These are phyloP conservation scores for Plasmodium ovale DNA, from an alignment of 169 alveolate species.

Conservation along the genomic window DNA sequence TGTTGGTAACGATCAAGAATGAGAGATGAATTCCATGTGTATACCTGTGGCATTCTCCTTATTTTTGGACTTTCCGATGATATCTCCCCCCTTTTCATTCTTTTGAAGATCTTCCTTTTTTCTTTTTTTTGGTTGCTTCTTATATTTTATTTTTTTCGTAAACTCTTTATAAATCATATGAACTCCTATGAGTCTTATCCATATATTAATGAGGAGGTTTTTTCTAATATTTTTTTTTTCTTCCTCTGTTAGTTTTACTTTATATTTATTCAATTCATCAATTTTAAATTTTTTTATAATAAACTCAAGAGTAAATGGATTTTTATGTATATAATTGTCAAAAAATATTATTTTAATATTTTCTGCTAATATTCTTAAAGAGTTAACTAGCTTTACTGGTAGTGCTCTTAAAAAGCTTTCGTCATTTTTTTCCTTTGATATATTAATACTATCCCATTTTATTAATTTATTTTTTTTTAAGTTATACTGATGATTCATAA, in stretches of 20 bases:
- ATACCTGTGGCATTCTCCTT: not conserved
- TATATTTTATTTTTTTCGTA: constrained; percentile 36
- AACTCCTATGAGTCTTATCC: constrained; percentile 79
- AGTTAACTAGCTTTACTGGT: constrained; percentile 83
- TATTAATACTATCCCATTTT: constrained; percentile 69
- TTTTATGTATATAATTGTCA: constrained; percentile 84
- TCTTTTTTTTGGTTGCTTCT: constrained; percentile 21
- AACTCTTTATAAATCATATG: constrained; percentile 68
- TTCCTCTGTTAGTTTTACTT: constrained; percentile 63
- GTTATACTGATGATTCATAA: constrained; percentile 25
- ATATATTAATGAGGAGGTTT: constrained; percentile 76
- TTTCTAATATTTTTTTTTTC: constrained; percentile 73
- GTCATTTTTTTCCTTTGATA: constrained; percentile 75
- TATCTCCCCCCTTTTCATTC: not conserved
- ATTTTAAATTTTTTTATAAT: constrained; percentile 50
- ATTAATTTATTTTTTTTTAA: constrained; percentile 26
- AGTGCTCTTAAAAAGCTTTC: constrained; percentile 81
- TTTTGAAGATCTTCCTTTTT: constrained; percentile 8
- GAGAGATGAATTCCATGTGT: not conserved
- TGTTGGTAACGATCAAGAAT: not conserved
- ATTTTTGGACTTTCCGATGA: not conserved
- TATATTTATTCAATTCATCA: constrained; percentile 65
- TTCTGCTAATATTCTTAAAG: constrained; percentile 81
- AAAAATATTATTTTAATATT: constrained; percentile 83
- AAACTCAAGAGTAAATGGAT: constrained; percentile 86